Evolutionary conservation across 2,329 filamentous ascomycete species (phyloP).

Genomic region (Reticulascus tulasneorum): DNA sequence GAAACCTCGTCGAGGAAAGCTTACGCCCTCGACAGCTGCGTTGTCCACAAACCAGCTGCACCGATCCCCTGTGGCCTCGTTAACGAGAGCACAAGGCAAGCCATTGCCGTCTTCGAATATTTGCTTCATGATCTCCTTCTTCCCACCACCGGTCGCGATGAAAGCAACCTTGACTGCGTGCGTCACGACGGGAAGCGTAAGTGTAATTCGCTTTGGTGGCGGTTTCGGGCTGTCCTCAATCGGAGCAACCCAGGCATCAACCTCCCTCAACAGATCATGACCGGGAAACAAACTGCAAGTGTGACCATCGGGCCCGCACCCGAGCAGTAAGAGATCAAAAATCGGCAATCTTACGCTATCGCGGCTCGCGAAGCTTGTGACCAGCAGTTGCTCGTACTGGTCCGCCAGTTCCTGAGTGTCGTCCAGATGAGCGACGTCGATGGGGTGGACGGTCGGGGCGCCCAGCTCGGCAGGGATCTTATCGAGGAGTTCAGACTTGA

Average conservation of each 20-base stretch:
- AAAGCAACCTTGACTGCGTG: slow-evolving; percentile 86
- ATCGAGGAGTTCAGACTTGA: slow-evolving; percentile 84
- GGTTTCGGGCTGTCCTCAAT: slow-evolving; percentile 95
- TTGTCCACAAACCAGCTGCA: slow-evolving; percentile 95
- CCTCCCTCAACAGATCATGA: slow-evolving; percentile 81
- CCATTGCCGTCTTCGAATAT: slow-evolving; percentile 84
- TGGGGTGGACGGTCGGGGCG: slow-evolving; percentile 71
- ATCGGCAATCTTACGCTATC: slow-evolving; percentile 93
- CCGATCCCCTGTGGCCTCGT: slow-evolving; percentile 76
- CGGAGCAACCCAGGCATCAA: slow-evolving; percentile 84
- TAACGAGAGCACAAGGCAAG: slow-evolving; percentile 84
- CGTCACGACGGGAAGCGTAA: slow-evolving; percentile 85
- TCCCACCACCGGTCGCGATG: slow-evolving; percentile 82
- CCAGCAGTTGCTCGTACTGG: slow-evolving; percentile 84
- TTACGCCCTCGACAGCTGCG: slow-evolving; percentile 78
- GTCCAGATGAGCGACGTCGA: slow-evolving; percentile 61
- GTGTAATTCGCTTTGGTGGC: slow-evolving; percentile 82
- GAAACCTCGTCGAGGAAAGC: slow-evolving; percentile 71
- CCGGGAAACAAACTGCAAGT: slow-evolving; percentile 95
- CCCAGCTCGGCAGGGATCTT: slow-evolving; percentile 70
- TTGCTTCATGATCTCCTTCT: slow-evolving; percentile 87
- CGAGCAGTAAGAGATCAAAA: slow-evolving; percentile 90
- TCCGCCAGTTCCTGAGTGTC: slow-evolving; percentile 92
- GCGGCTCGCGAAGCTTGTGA: slow-evolving; percentile 80
- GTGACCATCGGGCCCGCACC: slow-evolving; percentile 93